These are phyloP conservation scores for Phytopythium oedochilum DNA, from an alignment of 352 stramenopile species.

Conservation along the genomic window DNA sequence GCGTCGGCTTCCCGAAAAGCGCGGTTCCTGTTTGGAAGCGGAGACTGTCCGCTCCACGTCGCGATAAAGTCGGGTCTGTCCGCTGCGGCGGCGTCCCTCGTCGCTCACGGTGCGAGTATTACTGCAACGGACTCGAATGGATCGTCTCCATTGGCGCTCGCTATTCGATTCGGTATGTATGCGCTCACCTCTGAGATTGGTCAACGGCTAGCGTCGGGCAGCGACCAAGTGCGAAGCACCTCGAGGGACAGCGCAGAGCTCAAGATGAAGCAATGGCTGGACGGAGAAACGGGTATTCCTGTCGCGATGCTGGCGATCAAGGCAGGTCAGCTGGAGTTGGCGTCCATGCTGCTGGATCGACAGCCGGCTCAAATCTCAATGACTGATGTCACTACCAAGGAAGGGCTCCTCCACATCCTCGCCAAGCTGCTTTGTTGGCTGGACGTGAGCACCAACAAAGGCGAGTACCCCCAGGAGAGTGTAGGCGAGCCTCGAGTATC, in stretches of 20 bases:
- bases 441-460: slow-evolving; percentile 12
- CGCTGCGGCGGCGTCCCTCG: slow-evolving; percentile 34
- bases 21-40: slow-evolving; percentile 6
- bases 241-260: background rate
- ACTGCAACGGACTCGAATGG: slow-evolving; percentile 30
- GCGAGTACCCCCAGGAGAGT: slow-evolving; percentile 3
- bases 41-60: slow-evolving; percentile 48
- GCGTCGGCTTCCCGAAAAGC: background rate
- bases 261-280: slow-evolving; percentile 29
- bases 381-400: slow-evolving; percentile 15
- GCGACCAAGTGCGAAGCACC: background rate
- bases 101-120: slow-evolving; percentile 42
- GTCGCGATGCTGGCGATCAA: slow-evolving; percentile 44
- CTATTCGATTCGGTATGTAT: slow-evolving; percentile 62
- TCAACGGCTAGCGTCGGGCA: background rate
- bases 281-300: slow-evolving; percentile 38
- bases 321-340: slow-evolving; percentile 56
- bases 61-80: slow-evolving; percentile 51
- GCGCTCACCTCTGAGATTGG: slow-evolving; percentile 24
- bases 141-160: slow-evolving; percentile 36
- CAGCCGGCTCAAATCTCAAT: slow-evolving; percentile 15
- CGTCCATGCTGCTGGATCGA: slow-evolving; percentile 44
- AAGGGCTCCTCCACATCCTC: slow-evolving; percentile 39
- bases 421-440: slow-evolving; percentile 41
- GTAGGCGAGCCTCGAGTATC: background rate